These are phyloP conservation scores for Isoetes taiwanensis DNA, from an alignment of 75 land plant species.

Conservation along the genomic window DNA sequence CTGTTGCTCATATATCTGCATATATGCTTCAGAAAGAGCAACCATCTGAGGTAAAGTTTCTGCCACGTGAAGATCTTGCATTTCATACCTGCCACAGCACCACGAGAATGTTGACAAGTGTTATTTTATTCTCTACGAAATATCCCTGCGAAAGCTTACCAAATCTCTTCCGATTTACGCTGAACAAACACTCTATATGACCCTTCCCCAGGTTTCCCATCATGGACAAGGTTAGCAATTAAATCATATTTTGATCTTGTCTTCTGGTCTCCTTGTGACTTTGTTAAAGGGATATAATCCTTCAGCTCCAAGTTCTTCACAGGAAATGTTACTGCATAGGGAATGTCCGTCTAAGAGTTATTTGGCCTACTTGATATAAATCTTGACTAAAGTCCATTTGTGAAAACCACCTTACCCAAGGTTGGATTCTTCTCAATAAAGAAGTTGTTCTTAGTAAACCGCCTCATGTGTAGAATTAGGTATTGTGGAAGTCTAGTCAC, in stretches of 20 bases:
- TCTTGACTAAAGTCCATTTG: not conserved
- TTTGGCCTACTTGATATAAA: not conserved
- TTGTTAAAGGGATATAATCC: conserved; percentile 85
- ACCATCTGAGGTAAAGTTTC: conserved; percentile 98
- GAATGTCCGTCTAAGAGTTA: not conserved
- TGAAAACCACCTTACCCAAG: conserved; percentile 44
- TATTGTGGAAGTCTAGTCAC: conserved; percentile 89
- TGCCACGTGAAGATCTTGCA: conserved; percentile 92
- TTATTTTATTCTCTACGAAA: not conserved
- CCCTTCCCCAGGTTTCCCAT: conserved; percentile 97
- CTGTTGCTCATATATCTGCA: conserved; percentile 96
- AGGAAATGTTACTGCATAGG: conserved; percentile 76
- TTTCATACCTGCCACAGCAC: conserved; percentile 65
- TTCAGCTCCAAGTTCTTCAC: conserved; percentile 93
- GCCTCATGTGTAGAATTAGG: conserved; percentile 89
- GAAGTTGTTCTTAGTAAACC: conserved; percentile 95
- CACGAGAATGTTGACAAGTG: not conserved
- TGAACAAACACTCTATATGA: conserved; percentile 92
- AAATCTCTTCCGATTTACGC: conserved; percentile 85
- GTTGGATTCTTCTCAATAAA: conserved; percentile 95
- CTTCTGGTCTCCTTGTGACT: conserved; percentile 43
- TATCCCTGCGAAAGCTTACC: conserved; percentile 26
- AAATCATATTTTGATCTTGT: conserved; percentile 82
- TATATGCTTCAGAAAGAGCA: conserved; percentile 86
- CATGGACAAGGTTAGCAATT: conserved; percentile 96